phyloP scores from a whole-genome alignment of 2,329 filamentous ascomycete genomes.

The Cercospora sp. region DNA sequence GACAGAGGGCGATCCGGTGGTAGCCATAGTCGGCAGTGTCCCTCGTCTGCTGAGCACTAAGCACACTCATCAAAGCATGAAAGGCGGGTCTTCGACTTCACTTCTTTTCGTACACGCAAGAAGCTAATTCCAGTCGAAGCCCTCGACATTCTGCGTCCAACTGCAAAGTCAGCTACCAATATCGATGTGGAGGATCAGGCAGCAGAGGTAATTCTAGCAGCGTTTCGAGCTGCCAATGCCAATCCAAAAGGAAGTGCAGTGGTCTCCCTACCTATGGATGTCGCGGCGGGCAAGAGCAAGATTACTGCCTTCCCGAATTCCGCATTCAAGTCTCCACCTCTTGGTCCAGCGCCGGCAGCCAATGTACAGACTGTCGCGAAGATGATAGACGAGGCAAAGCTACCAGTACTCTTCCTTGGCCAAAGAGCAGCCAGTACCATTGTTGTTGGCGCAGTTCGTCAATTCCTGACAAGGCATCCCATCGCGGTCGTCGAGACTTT shows the following conservation, averaged over 20 bases:
- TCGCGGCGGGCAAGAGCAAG: constrained; percentile 45
- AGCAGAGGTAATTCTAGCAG: constrained; percentile 50
- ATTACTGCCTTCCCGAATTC: constrained; percentile 43
- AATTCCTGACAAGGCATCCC: constrained; percentile 45
- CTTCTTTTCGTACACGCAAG: background rate
- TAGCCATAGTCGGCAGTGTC: constrained; percentile 53
- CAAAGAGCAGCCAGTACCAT: constrained; percentile 46
- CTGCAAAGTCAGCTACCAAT: constrained; percentile 46
- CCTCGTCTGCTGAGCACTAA: constrained; percentile 48
- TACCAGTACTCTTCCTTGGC: constrained; percentile 51
- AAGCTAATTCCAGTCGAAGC: constrained; percentile 25
- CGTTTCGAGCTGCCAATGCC: constrained; percentile 47
- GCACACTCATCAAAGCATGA: constrained; percentile 52
- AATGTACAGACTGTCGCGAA: constrained; percentile 41
- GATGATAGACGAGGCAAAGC: constrained; percentile 38
- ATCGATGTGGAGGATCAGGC: constrained; percentile 53
- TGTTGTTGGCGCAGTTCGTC: constrained; percentile 47
- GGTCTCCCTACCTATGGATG: constrained; percentile 50
- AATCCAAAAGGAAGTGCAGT: constrained; percentile 49
- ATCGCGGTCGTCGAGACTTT: constrained; percentile 55
- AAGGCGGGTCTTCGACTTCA: constrained; percentile 12
- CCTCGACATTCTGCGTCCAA: constrained; percentile 48
- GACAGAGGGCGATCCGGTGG: constrained; percentile 46
- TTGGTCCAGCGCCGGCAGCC: constrained; percentile 43
- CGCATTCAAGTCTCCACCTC: constrained; percentile 46